phyloP scores from a whole-genome alignment of 2,329 filamentous ascomycete genomes.

The Nothophoma quercina region DNA sequence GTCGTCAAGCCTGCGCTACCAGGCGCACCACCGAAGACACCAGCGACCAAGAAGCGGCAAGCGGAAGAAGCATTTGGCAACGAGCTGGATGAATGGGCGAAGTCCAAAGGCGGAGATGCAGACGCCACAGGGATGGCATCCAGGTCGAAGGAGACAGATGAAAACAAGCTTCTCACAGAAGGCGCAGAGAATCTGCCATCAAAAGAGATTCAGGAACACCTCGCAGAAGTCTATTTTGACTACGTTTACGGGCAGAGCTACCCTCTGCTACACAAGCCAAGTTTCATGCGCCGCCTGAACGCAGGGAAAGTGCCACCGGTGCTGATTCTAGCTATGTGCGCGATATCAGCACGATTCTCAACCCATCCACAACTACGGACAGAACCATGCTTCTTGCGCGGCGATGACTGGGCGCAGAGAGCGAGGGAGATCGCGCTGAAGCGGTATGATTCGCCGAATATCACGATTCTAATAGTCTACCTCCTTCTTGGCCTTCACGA shows the following conservation, averaged over 20 bases:
- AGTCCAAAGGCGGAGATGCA: constrained; percentile 60
- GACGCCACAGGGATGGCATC: constrained; percentile 59
- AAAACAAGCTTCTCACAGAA: constrained; percentile 79
- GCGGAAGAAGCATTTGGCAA: constrained; percentile 87
- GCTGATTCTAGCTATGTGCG: constrained; percentile 90
- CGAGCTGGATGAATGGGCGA: constrained; percentile 83
- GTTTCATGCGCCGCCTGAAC: constrained; percentile 89
- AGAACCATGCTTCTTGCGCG: constrained; percentile 82
- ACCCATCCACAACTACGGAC: constrained; percentile 81
- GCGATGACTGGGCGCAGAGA: constrained; percentile 87
- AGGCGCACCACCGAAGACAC: constrained; percentile 64
- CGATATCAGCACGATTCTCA: constrained; percentile 93
- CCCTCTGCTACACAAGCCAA: constrained; percentile 92
- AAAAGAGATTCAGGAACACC: constrained; percentile 88
- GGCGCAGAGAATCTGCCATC: constrained; percentile 83
- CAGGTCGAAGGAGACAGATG: constrained; percentile 66
- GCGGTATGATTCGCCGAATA: constrained; percentile 93
- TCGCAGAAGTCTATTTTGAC: constrained; percentile 95
- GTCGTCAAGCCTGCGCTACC: constrained; percentile 81
- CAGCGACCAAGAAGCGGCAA: constrained; percentile 74
- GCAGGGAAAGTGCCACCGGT: constrained; percentile 85
- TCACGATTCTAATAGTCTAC: constrained; percentile 92
- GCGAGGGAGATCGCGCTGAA: constrained; percentile 88
- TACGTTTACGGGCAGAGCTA: constrained; percentile 96
- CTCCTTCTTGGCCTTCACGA: constrained; percentile 90